Evolutionary conservation across 257 asterid species (phyloP).

Genomic region (Coffea canephora): DNA sequence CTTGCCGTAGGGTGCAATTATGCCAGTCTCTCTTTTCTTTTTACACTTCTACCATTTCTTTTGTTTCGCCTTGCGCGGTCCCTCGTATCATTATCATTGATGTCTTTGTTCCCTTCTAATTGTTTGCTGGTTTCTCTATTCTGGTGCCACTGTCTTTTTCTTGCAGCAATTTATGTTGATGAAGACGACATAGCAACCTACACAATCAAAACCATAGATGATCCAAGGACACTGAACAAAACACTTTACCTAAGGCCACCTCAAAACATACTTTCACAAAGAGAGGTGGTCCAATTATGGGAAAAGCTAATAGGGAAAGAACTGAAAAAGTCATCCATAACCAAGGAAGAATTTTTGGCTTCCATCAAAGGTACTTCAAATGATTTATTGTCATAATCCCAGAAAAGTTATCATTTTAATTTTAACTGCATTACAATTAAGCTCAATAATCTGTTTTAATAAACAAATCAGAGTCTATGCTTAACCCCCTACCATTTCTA

Average conservation of each 20-base stretch:
- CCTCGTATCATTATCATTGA: too few relatives aligned
- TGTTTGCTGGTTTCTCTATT: background rate
- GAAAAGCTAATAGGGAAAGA: slow-evolving; percentile 32
- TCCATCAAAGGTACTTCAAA: slow-evolving; percentile 16
- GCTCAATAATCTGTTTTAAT: too few relatives aligned
- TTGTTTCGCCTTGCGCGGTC: background rate
- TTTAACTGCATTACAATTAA: background rate
- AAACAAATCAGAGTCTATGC: too few relatives aligned
- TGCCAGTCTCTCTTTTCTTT: background rate
- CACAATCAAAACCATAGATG: slow-evolving; percentile 29
- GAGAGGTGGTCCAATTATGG: slow-evolving; percentile 33
- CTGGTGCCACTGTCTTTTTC: background rate
- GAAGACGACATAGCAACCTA: slow-evolving; percentile 39
- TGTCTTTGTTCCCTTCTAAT: background rate
- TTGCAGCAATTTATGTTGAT: slow-evolving; percentile 29
- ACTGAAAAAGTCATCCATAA: slow-evolving; percentile 23
- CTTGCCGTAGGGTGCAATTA: too few relatives aligned
- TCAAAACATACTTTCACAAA: slow-evolving; percentile 31
- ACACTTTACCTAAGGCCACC: slow-evolving; percentile 39
- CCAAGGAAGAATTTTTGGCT: slow-evolving; percentile 25
- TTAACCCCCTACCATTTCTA: too few relatives aligned
- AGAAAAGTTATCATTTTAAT: background rate
- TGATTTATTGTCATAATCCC: background rate
- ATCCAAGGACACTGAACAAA: slow-evolving; percentile 32
- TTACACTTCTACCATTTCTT: background rate